These are phyloP conservation scores for Cryptococcus sp. DNA, from an alignment of 1,284 basidiomycete genomes.

Conservation along the genomic window DNA sequence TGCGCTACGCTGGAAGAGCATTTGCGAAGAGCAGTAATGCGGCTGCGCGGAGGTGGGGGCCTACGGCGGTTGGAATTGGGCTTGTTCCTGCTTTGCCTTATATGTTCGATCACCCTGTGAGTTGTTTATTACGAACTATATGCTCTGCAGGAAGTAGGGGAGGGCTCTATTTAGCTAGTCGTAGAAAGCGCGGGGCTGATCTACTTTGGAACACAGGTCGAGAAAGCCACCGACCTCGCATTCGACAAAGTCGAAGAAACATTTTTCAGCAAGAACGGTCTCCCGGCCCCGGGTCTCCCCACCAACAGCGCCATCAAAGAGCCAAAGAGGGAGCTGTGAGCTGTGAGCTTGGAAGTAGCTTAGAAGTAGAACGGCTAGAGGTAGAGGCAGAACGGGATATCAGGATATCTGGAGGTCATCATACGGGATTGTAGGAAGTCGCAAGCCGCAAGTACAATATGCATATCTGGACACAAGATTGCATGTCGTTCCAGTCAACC, in stretches of 20 bases:
- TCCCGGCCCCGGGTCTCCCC: background rate
- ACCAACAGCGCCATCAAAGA: constrained; percentile 1
- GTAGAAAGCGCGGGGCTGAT: constrained; percentile 3
- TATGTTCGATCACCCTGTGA: constrained; percentile 75
- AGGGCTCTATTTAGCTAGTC: background rate
- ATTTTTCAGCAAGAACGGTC: constrained; percentile 28
- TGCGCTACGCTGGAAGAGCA: constrained; percentile 72
- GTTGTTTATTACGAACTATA: constrained; percentile 17
- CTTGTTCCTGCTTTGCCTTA: constrained; percentile 79
- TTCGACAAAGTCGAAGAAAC: constrained; percentile 57
- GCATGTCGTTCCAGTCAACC: no score
- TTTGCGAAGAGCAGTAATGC: constrained; percentile 68
- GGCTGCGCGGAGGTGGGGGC: constrained; percentile 73
- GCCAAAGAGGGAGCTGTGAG: constrained; percentile 12
- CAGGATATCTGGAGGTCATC: no score
- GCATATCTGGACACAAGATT: no score
- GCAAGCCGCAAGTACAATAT: no score
- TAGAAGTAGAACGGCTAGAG: no score
- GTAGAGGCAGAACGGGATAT: no score
- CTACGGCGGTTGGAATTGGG: constrained; percentile 62
- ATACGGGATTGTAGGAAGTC: no score
- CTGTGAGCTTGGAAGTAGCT: no score
- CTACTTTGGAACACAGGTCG: constrained; percentile 45
- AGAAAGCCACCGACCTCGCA: constrained; percentile 54
- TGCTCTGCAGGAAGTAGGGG: background rate